Base-by-base conservation (phyloP, 2,329 filamentous ascomycete species). In the Pseudogymnoascus sp. region DNA sequence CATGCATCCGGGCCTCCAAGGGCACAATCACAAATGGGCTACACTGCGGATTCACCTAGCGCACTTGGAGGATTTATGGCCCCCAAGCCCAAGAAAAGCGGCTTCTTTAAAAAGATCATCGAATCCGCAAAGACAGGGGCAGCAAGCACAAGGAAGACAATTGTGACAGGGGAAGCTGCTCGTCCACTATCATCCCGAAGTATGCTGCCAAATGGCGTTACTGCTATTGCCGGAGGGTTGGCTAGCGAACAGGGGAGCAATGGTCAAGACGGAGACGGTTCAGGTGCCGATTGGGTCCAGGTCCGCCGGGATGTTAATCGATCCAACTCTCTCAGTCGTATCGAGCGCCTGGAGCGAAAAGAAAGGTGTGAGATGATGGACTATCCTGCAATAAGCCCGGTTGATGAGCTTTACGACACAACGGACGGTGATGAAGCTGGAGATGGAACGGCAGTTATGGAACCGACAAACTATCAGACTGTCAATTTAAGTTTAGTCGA, bases 281-380 rank as follows among this genome's bases (percentile, higher is more conserved):
- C 72, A 26, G 77, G 79, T 1, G 82, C 89, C 11, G 93, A 97
- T 72, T 99, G 94, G 92, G 92, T 99, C n/a, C 92, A 97, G 72
- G 92, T 97, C 21, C 88, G 94, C 36, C 85, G 94, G 50, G 95
- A 99, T 74, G 88, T 99, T 54, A 97, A 99, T 73, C 84, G 94
- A 36, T 96, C 93, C 3, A 97, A 96, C 71, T 94, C 93, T 0
- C 79, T 97, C 37, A 96, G 92, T 74, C 87, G 86, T 64, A 94
- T 93, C 66, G 94, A 99, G 76, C 84, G 87, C 17, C 81, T 85
- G 39, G 94, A 99, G 71, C 81, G 93, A 60, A 87, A 84, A 44
- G 93, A 99, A 69, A 84, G 93, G 60, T 97, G 92, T 70, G 88
- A 96, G 70, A 94, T 97, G 90, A 85, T 97, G 78, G 92, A 97